These are phyloP conservation scores for Euphorbia corollata DNA, from an alignment of 441 rosid species.

Conservation along the genomic window DNA sequence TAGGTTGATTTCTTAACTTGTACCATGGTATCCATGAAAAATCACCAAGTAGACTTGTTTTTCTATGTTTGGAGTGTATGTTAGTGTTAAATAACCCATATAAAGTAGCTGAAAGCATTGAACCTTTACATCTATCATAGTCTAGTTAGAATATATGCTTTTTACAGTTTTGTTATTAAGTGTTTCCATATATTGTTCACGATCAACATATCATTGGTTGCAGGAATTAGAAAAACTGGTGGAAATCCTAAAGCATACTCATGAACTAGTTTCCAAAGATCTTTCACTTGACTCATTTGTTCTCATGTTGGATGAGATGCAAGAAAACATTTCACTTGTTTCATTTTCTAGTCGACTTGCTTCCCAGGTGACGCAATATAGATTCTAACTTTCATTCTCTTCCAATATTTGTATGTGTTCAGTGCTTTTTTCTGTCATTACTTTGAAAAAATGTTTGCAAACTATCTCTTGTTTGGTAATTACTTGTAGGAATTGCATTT, in stretches of 20 bases:
- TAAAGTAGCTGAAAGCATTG: not conserved
- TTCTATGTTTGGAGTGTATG: not conserved
- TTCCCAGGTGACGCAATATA: slow-evolving; percentile 64
- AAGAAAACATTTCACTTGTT: slow-evolving; percentile 89
- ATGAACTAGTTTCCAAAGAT: slow-evolving; percentile 74
- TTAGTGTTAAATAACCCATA: slow-evolving; percentile 6
- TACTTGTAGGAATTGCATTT: not conserved
- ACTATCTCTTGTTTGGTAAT: not conserved
- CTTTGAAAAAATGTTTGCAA: not conserved
- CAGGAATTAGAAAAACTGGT: slow-evolving; percentile 93
- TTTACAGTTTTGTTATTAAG: not conserved
- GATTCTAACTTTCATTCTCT: slow-evolving; percentile 5
- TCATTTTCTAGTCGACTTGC: slow-evolving; percentile 97
- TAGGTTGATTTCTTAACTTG: not conserved
- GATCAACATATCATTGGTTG: slow-evolving; percentile 21
- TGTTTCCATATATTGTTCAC: not conserved
- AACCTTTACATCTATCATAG: not conserved
- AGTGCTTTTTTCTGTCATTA: not conserved
- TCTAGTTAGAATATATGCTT: not conserved
- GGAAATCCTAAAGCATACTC: slow-evolving; percentile 71
- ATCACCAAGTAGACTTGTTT: not conserved
- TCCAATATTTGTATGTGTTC: not conserved
- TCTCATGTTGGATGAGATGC: slow-evolving; percentile 93
- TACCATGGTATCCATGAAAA: not conserved
- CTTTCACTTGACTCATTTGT: slow-evolving; percentile 72